Evolutionary conservation across 2,329 filamentous ascomycete species (phyloP), one percentile per base, ranked within the genome.

Genomic region (Colletotrichum tofieldiae): DNA sequence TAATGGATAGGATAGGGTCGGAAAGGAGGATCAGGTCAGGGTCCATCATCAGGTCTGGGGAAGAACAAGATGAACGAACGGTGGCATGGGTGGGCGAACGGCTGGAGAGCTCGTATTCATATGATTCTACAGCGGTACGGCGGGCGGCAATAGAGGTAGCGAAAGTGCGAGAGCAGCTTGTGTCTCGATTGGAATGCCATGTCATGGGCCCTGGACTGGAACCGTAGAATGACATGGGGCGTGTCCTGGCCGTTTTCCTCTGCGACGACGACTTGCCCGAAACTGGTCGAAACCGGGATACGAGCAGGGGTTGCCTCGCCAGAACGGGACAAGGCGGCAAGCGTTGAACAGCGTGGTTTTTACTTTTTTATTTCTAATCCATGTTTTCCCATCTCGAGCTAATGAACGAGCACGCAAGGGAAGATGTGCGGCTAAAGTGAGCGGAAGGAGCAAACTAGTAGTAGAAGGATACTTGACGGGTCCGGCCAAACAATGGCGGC

Each of bases 31-130:
- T 62, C 56, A 56, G 39, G 56, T 49, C 68, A 51, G 58, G 41
- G 58, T 61, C 29, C 58, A 35, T 29, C 23, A 60, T 20, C 20
- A 32, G 58, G 55, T 60, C 67, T 68, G 65, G 68, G 41, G 64
- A 64, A 68, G 69, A 59, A 69, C 51, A n/a, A 35, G 39, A 47
- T 47, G 41, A 35, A 35, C 9, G 32, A 63, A 29, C 5, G 39
- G 37, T 52, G 26, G 43, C 32, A 69, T 43, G 68, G 49, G 41
- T 35, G 43, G n/a, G 37, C 14, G 49, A 20, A 41, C 26, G 49
- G 41, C 51, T n/a, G 58, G 43, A 47, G n/a, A 69, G 32, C 70
- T 72, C 70, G 70, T 72, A 70, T 72, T 72, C 70, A 65, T 72
- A 70, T 69, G 65, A 72, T 69, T 70, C 61, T 64, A 45, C 39